A percentile compares a stretch with the other conserved stretches of the same genome.
Conservation (phyloP, 495 filamentous ascomycete species). For the Penicillium canariense region DNA sequence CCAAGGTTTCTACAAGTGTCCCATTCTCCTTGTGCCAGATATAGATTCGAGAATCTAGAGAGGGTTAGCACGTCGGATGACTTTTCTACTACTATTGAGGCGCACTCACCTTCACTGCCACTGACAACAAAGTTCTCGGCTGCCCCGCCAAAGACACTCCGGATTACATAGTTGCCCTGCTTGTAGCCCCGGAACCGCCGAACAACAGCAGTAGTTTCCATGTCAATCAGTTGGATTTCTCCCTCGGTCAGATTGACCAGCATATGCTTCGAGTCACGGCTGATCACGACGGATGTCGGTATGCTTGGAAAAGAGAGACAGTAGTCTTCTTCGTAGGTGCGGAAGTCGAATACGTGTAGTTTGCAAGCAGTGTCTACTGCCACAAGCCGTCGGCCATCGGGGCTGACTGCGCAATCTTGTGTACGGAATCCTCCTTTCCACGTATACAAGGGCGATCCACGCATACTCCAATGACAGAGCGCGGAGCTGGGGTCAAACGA, state of each 20-base stretch:
- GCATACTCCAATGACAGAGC: constrained; percentile 63
- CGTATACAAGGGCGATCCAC: constrained; percentile 55
- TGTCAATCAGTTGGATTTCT: constrained; percentile 71
- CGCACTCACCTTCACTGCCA: constrained; percentile 85
- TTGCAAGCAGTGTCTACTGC: constrained; percentile 68
- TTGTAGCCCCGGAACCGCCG: constrained; percentile 70
- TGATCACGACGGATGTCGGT: constrained; percentile 77
- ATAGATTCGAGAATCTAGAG: constrained; percentile 69
- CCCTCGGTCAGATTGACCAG: constrained; percentile 79
- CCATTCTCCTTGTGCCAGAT: constrained; percentile 90
- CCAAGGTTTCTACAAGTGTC: constrained; percentile 67
- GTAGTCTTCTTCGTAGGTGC: constrained; percentile 68
- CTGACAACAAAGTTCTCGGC: constrained; percentile 86
- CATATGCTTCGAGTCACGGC: constrained; percentile 70
- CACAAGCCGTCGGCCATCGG: constrained; percentile 73
- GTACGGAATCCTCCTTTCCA: constrained; percentile 72
- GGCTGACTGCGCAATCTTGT: constrained; percentile 79
- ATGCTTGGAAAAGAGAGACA: constrained; percentile 63
- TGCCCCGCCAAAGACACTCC: constrained; percentile 82
- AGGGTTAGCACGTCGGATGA: constrained; percentile 14
- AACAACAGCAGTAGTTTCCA: constrained; percentile 69
- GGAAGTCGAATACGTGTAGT: constrained; percentile 80
- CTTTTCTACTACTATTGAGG: too few species aligned
- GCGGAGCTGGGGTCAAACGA: constrained; percentile 66
- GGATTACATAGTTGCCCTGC: constrained; percentile 71